Evolutionary conservation across 805 yeast genomes (phyloP), one percentile per base, ranked within the genome.

Genomic region (Soucietia sequanensis): DNA sequence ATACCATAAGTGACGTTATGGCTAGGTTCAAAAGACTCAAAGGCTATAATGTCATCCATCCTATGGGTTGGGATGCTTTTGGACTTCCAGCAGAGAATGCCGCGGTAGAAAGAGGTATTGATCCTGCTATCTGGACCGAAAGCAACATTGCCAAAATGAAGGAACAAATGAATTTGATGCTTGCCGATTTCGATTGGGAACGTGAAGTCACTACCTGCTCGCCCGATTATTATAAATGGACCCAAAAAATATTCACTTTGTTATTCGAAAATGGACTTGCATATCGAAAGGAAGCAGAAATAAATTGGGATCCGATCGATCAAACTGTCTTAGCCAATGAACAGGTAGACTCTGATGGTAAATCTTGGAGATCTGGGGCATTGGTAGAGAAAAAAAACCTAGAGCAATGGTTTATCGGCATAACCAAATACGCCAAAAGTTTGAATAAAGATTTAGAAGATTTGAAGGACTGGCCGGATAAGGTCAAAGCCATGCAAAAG

Each of bases 61-160:
- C 98, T 0, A 90, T 93, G 95, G 99, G 99, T 0, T 93, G 97
- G 97, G 99, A 93, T 67, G 95, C 98, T 0, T 93, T 93, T 70
- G 99, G 99, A 1, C 68, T 93, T 18, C 99, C 99, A 0, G 99
- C 99, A 1, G 99, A 93, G 56, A 93, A 93, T 58, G 99, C 99
- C 0, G 99, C 99, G 0, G 81, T 88, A 20, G 96, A 90, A 56
- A 65, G 95, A 42, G 78, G 79, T 1, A 70, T 87, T 9, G 78
- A 78, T 42, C 97, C 99, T 0, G 75, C 78, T 0, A 72, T 59
- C 1, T 93, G 99, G 99, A 93, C 99, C 0, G 70, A 64, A 27
- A 51, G 65, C 11, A 93, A 93, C 54, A 88, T 93, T n/a, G 62
- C 58, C 1, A 84, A 80, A 48, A 93, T 93, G 99, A 86, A 83